Evolutionary conservation across 176 grass and related monocot genomes (phyloP), one percentile per base, ranked within the genome.

Genomic region (Avena eriantha): DNA sequence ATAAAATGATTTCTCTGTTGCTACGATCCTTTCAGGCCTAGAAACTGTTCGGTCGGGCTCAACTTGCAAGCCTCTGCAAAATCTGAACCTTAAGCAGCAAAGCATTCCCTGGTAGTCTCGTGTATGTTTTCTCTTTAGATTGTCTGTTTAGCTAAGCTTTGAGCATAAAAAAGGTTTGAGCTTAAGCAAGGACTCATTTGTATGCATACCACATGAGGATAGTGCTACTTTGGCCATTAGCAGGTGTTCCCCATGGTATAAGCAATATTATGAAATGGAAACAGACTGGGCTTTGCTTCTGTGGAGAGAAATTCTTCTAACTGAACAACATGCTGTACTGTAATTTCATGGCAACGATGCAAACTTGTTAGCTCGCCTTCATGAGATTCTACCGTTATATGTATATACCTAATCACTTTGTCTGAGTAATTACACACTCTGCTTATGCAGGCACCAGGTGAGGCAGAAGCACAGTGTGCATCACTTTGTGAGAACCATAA

Each of bases 391-490:
- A 67, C 70, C 15, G 47, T 47, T 48, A 22, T 71, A 65, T 18
- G 65, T 24, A 77, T 59, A 69, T 77, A 4, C 14, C 24, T 78
- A 80, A 81, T 77, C 74, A 69, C 36, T 86, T 91, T 80, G 8
- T 75, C 50, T 21, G 19, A 71, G 33, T 47, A 81, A 46, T 83
- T 82, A 23, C 81, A 74, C 84, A 98, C 24, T 64, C 60, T 64
- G 60, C 60, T 31, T 66, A 23, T 87, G 79, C 84, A 98, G 96
- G 96, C 96, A 91, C 96, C 93, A 86, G 72, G 86, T 80, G 96
- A 98, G 85, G 96, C 92, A 83, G 93, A 98, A 88, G 93, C 93
- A 58, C 87, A 96, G 80, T 98, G 96, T 73, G 96, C 93, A 90
- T 67, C 88, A 79, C 96, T 98, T 83, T 98, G 93, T 89, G 83